Conservation (phyloP, 1,284 basidiomycete species). For the Rhodotorula glutinis region DNA sequence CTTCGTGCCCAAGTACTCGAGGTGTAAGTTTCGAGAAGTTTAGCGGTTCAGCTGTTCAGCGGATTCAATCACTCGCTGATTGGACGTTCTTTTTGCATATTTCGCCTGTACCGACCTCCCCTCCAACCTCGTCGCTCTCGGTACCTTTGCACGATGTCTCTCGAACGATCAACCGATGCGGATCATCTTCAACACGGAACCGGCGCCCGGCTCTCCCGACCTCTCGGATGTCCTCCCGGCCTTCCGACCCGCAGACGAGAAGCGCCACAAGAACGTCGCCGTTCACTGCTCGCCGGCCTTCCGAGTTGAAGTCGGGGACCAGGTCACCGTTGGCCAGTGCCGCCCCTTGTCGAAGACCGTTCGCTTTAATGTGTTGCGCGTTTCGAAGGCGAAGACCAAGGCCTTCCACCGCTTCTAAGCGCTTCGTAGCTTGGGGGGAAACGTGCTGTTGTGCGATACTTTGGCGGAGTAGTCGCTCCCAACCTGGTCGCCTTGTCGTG, state of each 20-base stretch:
- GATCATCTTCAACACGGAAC: too few species aligned
- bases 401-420: slow-evolving; percentile 75
- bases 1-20: slow-evolving; percentile 95
- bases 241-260: not conserved
- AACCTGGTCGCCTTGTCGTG: too few species aligned
- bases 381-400: slow-evolving; percentile 36
- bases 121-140: too few species aligned
- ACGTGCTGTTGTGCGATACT: too few species aligned
- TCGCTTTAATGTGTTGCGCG: slow-evolving; percentile 51
- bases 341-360: slow-evolving; percentile 99
- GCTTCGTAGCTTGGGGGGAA: too few species aligned
- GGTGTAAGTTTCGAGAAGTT: slow-evolving; percentile 52
- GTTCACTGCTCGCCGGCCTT: slow-evolving; percentile 97
- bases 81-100: not conserved
- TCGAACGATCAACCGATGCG: too few species aligned
- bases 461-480: too few species aligned
- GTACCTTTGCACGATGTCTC: too few species aligned
- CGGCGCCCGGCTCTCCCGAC: too few species aligned
- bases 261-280: slow-evolving; percentile 89
- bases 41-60: not conserved
- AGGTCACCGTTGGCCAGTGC: slow-evolving; percentile 98
- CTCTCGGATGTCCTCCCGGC: too few species aligned
- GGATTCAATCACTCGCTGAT: not conserved
- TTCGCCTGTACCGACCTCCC: too few species aligned
- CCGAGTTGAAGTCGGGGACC: slow-evolving; percentile 77